Evolutionary conservation across 805 yeast genomes (phyloP), one percentile per base, ranked within the genome.

Genomic region (Saturnispora galanensis): DNA sequence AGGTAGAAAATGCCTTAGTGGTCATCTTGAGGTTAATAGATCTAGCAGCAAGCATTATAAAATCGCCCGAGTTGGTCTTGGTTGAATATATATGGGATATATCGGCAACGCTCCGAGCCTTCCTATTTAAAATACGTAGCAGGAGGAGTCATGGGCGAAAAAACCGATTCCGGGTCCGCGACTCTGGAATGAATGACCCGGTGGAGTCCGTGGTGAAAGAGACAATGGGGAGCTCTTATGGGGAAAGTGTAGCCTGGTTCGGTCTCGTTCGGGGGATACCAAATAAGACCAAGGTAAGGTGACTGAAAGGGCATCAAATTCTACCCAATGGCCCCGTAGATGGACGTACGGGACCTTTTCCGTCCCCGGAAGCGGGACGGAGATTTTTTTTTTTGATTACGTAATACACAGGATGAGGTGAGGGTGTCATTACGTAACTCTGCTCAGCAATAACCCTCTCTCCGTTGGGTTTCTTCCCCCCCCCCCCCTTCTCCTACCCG

Each of bases 1-100:
- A 52, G 26, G 62, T 46, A 5, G 66, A 58, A 47, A 61, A 61
- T 17, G 63, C 52, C 54, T 59, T 59, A 4, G 56, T 13, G 11
- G 56, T 43, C 49, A 52, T 50, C 42, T 31, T 45, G 35, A 39
- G 30, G 36, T 47, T 33, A 7, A 46, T 35, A 35, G 52, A 41
- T 55, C 53, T 58, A 30, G 56, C 55, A 35, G 63, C 51, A 36
- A 60, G 50, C 62, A 57, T 56, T 31, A 28, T 35, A 21, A 21
- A 21, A 21, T 21, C 26, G 26, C 26, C 26, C 26, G 26, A 21
- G 26, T 21, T 21, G 26, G 26, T 21, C 26, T 21, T 21, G 8
- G 26, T 21, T 21, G 26, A 21, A 21, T 21, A 21, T 21, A 21
- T 21, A 21, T 21, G 26, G 26, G 26, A 21, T 21, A 5, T 21